Evolutionary conservation across 768 basidiomycete species (phyloP), one percentile per base, ranked within the genome.

Genomic region (Thelephora ganbajun): DNA sequence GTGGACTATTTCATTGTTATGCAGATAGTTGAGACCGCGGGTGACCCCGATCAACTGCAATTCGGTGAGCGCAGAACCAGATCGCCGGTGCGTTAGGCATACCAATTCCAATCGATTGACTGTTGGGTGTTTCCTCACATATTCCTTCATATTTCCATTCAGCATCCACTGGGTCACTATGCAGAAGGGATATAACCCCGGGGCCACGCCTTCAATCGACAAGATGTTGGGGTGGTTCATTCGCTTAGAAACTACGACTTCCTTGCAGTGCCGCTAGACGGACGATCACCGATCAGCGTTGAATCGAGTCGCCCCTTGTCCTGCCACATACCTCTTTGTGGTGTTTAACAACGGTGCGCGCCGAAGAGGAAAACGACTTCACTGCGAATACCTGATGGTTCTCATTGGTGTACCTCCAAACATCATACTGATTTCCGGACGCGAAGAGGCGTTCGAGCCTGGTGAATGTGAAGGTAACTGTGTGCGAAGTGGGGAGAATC

Each of bases 91-190:
- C 23, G 14, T 18, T n/a, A n/a, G n/a, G n/a, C n/a, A n/a, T n/a
- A n/a, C n/a, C n/a, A n/a, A n/a, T n/a, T n/a, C n/a, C n/a, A n/a
- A n/a, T n/a, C n/a, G n/a, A n/a, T n/a, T n/a, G n/a, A n/a, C n/a
- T n/a, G n/a, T n/a, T n/a, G n/a, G 22, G 16, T 49, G 18, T 5
- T 26, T 30, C 42, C 35, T 22, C 18, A 48, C 44, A 34, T 39
- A 51, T 13, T 51, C 26, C n/a, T 18, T 33, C 18, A 51, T 35
- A 35, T 43, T 48, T 14, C 45, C 45, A 30, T 47, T 18, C 19
- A n/a, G 19, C 34, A 48, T 37, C 50, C 46, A 48, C 13, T 20
- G 13, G 5, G 50, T 41, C 11, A 51, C 41, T 23, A 51, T 35
- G n/a, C 50, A 51, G 14, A 48, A 33, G 14, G 14, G 36, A n/a